Evolutionary conservation across 495 filamentous ascomycete species (phyloP).

Genomic region (Margaritispora aquatica): DNA sequence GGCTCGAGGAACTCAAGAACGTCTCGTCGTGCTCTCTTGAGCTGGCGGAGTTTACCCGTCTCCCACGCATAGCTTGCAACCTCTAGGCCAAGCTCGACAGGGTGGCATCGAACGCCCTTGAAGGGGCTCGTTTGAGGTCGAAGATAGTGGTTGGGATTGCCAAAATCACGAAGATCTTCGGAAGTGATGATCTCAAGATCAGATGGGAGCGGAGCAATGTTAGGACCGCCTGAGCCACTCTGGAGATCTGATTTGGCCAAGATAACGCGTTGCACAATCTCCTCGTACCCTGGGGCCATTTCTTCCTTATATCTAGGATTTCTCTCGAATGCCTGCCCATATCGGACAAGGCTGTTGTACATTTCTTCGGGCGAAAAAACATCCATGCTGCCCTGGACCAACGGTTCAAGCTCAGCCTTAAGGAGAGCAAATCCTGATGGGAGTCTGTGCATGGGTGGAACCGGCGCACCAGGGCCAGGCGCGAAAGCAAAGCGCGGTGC

Average conservation of each 20-base stretch:
- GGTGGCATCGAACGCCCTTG: not conserved
- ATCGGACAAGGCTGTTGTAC: not conserved
- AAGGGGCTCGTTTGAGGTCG: not conserved
- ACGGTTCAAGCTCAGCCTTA: not conserved
- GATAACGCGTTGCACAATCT: not conserved
- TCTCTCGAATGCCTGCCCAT: slow-evolving; percentile 1
- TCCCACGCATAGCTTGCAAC: not conserved
- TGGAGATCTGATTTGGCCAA: not conserved
- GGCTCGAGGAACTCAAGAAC: not conserved
- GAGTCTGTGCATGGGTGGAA: too few relatives aligned
- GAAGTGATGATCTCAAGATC: not conserved
- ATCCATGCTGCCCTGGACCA: not conserved
- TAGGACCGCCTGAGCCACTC: not conserved
- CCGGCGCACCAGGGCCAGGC: too few relatives aligned
- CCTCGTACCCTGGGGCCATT: not conserved
- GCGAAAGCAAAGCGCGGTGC: too few relatives aligned
- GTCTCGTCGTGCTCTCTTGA: not conserved
- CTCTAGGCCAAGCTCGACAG: not conserved
- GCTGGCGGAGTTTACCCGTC: not conserved
- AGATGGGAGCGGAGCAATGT: not conserved
- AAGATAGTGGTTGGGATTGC: not conserved
- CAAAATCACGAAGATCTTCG: not conserved
- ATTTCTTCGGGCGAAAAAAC: not conserved
- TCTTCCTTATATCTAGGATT: not conserved
- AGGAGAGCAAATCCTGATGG: not conserved